Percentiles rank a stretch among this genome's conserved stretches.
These are phyloP conservation scores for Aspergillus tamarii DNA, from an alignment of 2,329 filamentous ascomycete species.

Conservation along the genomic window DNA sequence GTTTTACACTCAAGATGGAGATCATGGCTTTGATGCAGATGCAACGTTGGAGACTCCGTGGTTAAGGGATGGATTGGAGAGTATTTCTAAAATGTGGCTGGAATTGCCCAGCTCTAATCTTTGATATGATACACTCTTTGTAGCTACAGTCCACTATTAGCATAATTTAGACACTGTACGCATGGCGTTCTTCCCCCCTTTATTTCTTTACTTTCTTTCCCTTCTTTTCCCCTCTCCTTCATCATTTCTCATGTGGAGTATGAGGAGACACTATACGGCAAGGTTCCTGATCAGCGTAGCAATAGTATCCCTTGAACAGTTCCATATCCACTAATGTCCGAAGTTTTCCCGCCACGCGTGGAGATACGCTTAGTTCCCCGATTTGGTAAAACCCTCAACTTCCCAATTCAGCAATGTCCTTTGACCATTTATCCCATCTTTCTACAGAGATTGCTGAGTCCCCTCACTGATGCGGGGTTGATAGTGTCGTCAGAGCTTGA, in stretches of 20 bases:
- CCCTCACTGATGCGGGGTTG: too few relatives aligned
- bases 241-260: too few relatives aligned
- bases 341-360: not conserved
- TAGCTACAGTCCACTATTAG: not conserved
- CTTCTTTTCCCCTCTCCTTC: too few relatives aligned
- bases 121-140: not conserved
- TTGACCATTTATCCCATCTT: too few relatives aligned
- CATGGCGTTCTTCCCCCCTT: too few relatives aligned
- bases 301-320: not conserved
- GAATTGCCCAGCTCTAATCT: not conserved
- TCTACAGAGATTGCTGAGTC: too few relatives aligned
- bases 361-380: not conserved
- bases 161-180: not conserved
- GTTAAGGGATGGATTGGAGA: not conserved
- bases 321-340: too few relatives aligned
- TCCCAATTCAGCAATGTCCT: not conserved
- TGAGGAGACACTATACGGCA: not conserved
- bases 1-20: slow-evolving; percentile 2
- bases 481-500: too few relatives aligned
- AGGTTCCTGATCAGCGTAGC: not conserved
- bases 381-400: not conserved
- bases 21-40: slow-evolving; percentile 5
- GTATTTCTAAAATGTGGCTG: slow-evolving; percentile 1
- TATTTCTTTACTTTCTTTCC: too few relatives aligned
- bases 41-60: slow-evolving; percentile 1